Evolutionary conservation across 805 yeast species (phyloP).

Genomic region (Kregervanrija pseudodelftensis): DNA sequence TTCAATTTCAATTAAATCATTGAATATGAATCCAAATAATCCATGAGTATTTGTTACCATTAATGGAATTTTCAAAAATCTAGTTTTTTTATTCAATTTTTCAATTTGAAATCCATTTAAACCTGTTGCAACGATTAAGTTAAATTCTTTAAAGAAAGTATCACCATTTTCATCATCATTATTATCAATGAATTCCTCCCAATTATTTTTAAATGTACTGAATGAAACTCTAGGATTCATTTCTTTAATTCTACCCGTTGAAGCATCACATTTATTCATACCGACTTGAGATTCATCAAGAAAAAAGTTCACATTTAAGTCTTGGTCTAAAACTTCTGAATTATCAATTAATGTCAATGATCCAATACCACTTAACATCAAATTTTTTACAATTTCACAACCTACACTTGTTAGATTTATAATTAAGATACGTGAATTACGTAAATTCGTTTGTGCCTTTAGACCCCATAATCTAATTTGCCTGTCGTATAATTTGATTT

Average conservation of each 20-base stretch:
- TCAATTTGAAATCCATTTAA: constrained; percentile 34
- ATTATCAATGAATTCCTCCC: constrained; percentile 14
- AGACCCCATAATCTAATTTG: constrained; percentile 96
- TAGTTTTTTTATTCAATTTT: constrained; percentile 46
- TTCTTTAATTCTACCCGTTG: constrained; percentile 51
- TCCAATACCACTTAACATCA: constrained; percentile 86
- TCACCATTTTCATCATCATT: constrained; percentile 19
- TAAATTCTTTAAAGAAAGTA: constrained; percentile 47
- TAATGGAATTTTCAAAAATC: constrained; percentile 54
- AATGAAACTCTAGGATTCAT: constrained; percentile 76
- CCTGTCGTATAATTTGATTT: constrained; percentile 86
- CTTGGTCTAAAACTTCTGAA: constrained; percentile 47
- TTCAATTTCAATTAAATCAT: constrained; percentile 64
- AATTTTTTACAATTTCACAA: constrained; percentile 74
- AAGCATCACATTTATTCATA: constrained; percentile 43
- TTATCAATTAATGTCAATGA: constrained; percentile 63
- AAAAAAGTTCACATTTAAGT: constrained; percentile 71
- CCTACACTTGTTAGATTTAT: constrained; percentile 74
- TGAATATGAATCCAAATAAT: constrained; percentile 71
- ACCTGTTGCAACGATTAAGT: constrained; percentile 73
- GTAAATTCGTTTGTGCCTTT: constrained; percentile 75
- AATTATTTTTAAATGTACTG: constrained; percentile 6
- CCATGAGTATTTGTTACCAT: constrained; percentile 71
- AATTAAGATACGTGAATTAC: constrained; percentile 63
- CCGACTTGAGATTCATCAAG: constrained; percentile 53